A percentile compares a stretch with the other conserved stretches of the same genome.
phyloP scores from a whole-genome alignment of 768 basidiomycete species.

The Suillus lakei region DNA sequence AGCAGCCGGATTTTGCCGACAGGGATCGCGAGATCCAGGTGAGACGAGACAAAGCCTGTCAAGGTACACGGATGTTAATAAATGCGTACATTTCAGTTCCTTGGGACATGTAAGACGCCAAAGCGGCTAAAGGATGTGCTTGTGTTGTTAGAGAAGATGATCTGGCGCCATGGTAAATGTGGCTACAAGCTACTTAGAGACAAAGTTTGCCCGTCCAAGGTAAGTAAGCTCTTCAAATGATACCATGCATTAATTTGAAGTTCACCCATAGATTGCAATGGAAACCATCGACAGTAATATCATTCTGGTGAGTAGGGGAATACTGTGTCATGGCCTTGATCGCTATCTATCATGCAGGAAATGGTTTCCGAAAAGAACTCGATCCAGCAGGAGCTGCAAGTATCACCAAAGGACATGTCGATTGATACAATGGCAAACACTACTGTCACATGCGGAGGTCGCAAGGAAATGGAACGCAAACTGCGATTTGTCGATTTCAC shows the following conservation, averaged over 20 bases:
- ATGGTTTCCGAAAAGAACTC: constrained; percentile 71
- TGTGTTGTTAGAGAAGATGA: constrained; percentile 58
- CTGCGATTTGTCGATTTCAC: constrained; percentile 82
- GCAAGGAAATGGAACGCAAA: constrained; percentile 52
- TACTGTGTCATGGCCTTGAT: background rate
- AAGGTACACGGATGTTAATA: background rate
- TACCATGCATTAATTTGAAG: background rate
- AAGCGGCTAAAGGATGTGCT: constrained; percentile 66
- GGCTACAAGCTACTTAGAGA: constrained; percentile 69
- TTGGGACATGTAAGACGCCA: constrained; percentile 70
- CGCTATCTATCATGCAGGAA: constrained; percentile 51
- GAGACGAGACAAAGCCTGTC: background rate
- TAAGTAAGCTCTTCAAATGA: constrained; percentile 42
- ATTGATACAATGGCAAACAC: too few species aligned
- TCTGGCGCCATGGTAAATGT: constrained; percentile 72
- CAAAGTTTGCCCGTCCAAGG: constrained; percentile 80
- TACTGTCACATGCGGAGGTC: constrained; percentile 51
- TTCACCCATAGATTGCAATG: constrained; percentile 40
- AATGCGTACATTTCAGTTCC: constrained; percentile 23
- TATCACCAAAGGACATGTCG: constrained; percentile 41
- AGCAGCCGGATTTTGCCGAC: constrained; percentile 57
- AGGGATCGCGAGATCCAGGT: constrained; percentile 78
- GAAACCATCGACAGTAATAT: constrained; percentile 59
- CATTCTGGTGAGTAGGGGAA: constrained; percentile 55
- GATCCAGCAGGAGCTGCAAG: constrained; percentile 58